These are phyloP conservation scores for Silene vulgaris DNA, from an alignment of 179 eudicot genomes.

Conservation along the genomic window DNA sequence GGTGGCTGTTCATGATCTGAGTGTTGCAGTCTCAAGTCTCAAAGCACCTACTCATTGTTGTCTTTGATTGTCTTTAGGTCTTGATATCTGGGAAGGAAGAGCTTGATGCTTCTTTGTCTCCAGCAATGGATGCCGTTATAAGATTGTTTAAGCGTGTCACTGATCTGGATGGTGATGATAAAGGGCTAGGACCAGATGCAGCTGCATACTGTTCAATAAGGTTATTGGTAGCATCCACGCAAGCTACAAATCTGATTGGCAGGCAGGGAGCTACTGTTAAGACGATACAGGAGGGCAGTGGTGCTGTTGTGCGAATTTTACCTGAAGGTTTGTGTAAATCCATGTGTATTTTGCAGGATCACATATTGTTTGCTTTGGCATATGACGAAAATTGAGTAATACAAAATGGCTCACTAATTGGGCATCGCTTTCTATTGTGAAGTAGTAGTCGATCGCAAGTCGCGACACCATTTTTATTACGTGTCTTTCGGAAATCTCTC, in stretches of 20 bases:
- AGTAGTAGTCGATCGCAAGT: too few species aligned
- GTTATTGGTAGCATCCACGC: constrained; percentile 63
- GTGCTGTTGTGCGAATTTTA: constrained; percentile 67
- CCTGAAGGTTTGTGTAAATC: constrained; percentile 48
- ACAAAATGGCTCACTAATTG: too few species aligned
- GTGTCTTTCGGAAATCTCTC: too few species aligned
- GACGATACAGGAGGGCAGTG: constrained; percentile 64
- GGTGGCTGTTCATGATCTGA: not conserved
- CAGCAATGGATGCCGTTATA: constrained; percentile 94
- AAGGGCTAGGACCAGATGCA: constrained; percentile 37
- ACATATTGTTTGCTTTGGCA: not conserved
- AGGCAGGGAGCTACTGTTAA: constrained; percentile 74
- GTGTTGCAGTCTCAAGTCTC: not conserved
- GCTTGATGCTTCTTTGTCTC: constrained; percentile 60
- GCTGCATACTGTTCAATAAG: constrained; percentile 63
- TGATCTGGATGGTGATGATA: constrained; percentile 52
- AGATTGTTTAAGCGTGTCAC: constrained; percentile 71
- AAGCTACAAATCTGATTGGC: constrained; percentile 72
- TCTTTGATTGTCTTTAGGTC: constrained; percentile 43
- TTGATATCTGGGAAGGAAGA: constrained; percentile 85
- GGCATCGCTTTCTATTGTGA: too few species aligned
- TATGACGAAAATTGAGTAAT: too few species aligned
- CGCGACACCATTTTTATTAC: too few species aligned
- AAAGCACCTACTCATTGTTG: not conserved
- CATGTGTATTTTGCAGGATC: not conserved